Percentiles rank a stretch among this genome's conserved stretches.
phyloP scores from a whole-genome alignment of 2,329 filamentous ascomycete species.

The Phialophora expanda region DNA sequence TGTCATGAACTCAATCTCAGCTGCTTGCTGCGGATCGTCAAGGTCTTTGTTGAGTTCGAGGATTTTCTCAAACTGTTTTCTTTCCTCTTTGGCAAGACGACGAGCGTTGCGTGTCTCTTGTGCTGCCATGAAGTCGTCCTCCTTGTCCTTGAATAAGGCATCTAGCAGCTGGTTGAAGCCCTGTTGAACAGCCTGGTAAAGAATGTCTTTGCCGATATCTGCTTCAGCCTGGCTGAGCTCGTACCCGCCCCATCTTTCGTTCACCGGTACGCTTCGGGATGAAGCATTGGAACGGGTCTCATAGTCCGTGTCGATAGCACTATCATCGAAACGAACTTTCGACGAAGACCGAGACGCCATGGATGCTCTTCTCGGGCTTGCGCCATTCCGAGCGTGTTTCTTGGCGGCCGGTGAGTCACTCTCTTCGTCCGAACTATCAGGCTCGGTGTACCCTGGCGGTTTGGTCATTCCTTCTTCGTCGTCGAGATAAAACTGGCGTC shows the following conservation, averaged over 20 bases:
- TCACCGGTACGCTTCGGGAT: conserved; percentile 68
- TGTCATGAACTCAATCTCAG: conserved; percentile 31
- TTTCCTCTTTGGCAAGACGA: conserved; percentile 56
- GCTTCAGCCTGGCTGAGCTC: conserved; percentile 79
- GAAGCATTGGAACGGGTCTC: conserved; percentile 76
- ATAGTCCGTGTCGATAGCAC: conserved; percentile 66
- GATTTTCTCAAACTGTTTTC: conserved; percentile 44
- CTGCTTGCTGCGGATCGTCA: conserved; percentile 6
- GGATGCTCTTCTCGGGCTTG: conserved; percentile 47
- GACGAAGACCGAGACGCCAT: conserved; percentile 74
- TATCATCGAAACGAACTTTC: conserved; percentile 77
- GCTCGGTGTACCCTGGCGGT: conserved; percentile 63
- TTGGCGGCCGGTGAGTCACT: conserved; percentile 37
- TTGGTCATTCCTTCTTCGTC: conserved; percentile 77
- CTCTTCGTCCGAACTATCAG: conserved; percentile 48
- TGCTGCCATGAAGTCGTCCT: conserved; percentile 74
- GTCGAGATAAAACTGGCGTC: conserved; percentile 80
- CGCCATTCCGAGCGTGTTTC: conserved; percentile 11
- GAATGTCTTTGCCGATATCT: conserved; percentile 83
- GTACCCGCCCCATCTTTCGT: conserved; percentile 76
- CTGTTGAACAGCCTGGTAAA: conserved; percentile 90
- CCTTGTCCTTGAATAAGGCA: conserved; percentile 78
- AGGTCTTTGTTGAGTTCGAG: conserved; percentile 2
- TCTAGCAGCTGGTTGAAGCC: conserved; percentile 93
- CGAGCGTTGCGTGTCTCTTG: conserved; percentile 67